A percentile compares a stretch with the other conserved stretches of the same genome.
Conservation (phyloP, 305 asterid genomes). For the Fraxinus velutina region DNA sequence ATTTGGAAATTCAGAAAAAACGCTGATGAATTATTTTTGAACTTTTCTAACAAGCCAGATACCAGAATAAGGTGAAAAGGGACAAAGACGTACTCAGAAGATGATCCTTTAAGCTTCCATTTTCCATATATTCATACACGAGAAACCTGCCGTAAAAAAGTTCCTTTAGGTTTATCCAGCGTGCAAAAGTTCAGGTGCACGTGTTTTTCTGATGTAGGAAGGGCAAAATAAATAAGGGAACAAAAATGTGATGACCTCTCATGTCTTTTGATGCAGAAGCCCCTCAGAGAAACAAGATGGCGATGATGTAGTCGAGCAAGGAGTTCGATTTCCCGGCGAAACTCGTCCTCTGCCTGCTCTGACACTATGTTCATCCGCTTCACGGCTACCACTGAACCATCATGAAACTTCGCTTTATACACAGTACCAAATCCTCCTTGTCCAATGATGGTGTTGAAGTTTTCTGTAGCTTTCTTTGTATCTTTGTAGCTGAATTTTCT, state of each 20-base stretch:
- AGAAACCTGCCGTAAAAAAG: conserved; percentile 58
- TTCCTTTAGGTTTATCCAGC: not conserved
- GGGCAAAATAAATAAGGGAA: not conserved
- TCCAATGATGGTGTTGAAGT: conserved; percentile 67
- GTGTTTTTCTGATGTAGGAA: not conserved
- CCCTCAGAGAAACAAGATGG: conserved; percentile 85
- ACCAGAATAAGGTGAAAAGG: not conserved
- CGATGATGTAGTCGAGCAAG: conserved; percentile 95
- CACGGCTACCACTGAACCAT: conserved; percentile 66
- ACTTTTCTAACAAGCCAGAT: not conserved
- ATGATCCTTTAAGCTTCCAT: conserved; percentile 93
- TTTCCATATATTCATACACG: conserved; percentile 79
- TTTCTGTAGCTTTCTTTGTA: conserved; percentile 76
- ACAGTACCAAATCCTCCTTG: conserved; percentile 96
- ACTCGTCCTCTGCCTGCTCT: conserved; percentile 90
- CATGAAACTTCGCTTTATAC: conserved; percentile 75
- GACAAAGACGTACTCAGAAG: conserved; percentile 60
- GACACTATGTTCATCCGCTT: conserved; percentile 82
- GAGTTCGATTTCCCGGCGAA: conserved; percentile 83
- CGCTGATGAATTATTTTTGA: not conserved
- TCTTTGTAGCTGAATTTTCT: conserved; percentile 87
- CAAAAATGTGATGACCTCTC: conserved; percentile 51
- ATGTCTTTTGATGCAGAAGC: conserved; percentile 68
- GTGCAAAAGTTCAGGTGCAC: not conserved
- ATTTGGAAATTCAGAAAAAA: conserved; percentile 18